A percentile compares a stretch with the other conserved stretches of the same genome.
Conservation (phyloP, 768 basidiomycete genomes). For the Neoboletus subvelutipes region DNA sequence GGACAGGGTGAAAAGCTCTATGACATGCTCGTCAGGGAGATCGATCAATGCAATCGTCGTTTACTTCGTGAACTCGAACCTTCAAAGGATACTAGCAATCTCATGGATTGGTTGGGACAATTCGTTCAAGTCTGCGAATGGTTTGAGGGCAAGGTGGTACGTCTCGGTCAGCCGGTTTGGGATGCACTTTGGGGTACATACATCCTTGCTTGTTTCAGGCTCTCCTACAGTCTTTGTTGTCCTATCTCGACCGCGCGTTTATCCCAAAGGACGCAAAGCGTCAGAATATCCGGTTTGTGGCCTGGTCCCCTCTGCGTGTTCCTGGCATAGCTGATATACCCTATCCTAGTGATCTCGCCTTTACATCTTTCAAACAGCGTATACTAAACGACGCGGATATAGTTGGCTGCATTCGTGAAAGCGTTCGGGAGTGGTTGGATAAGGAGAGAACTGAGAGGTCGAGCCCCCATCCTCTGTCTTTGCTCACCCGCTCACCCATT, state of each 20-base stretch:
- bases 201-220: slow-evolving; percentile 36
- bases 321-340: background rate
- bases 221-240: slow-evolving; percentile 60
- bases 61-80: slow-evolving; percentile 41
- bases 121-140: slow-evolving; percentile 58
- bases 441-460: slow-evolving; percentile 52
- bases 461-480: background rate
- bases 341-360: slow-evolving; percentile 51
- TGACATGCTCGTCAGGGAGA: slow-evolving; percentile 52
- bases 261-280: slow-evolving; percentile 42
- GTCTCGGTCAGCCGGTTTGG: slow-evolving; percentile 23
- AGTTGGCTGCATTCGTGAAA: slow-evolving; percentile 41
- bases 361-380: slow-evolving; percentile 46
- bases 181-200: background rate
- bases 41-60: slow-evolving; percentile 52
- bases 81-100: slow-evolving; percentile 10
- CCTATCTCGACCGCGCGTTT: slow-evolving; percentile 72
- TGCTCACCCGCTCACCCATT: background rate
- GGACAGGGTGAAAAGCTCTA: slow-evolving; percentile 60
- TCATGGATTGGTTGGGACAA: slow-evolving; percentile 54
- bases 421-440: slow-evolving; percentile 51
- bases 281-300: slow-evolving; percentile 46
- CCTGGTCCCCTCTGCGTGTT: background rate
- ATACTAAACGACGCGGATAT: slow-evolving; percentile 53
- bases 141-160: slow-evolving; percentile 66